Conservation (phyloP, 331 rosid species). For the Cydonia oblonga region DNA sequence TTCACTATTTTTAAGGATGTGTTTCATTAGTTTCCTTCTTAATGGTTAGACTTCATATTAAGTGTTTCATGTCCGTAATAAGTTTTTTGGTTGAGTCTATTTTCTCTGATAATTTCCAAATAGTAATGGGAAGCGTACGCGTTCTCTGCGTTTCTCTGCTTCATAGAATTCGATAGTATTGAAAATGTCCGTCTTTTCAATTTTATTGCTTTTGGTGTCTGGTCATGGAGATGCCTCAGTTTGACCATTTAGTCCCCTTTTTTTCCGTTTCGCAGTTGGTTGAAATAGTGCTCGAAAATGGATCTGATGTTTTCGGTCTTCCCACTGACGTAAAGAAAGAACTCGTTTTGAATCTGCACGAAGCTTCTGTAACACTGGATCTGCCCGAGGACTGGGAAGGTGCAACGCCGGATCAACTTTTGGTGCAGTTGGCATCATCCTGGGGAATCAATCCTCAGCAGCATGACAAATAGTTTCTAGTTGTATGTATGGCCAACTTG, state of each 20-base stretch:
- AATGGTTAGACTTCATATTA: not conserved
- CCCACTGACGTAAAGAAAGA: conserved; percentile 77
- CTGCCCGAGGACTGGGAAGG: conserved; percentile 90
- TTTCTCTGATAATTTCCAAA: not conserved
- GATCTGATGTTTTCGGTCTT: conserved; percentile 60
- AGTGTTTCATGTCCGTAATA: not conserved
- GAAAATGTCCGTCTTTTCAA: not conserved
- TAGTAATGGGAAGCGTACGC: not conserved
- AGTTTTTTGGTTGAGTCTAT: not conserved
- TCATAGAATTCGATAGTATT: not conserved
- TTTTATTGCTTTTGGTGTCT: not conserved
- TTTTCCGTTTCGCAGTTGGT: conserved; percentile 48
- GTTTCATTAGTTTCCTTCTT: not conserved
- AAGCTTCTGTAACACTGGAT: conserved; percentile 61
- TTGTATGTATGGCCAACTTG: not conserved
- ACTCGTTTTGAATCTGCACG: conserved; percentile 65
- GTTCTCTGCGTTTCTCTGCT: too few species aligned
- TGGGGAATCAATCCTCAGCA: conserved; percentile 82
- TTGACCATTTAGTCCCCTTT: not conserved
- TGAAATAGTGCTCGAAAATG: conserved; percentile 67
- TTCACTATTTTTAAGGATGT: not conserved
- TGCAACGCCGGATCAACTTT: conserved; percentile 58
- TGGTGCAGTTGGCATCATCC: conserved; percentile 75
- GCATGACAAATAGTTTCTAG: conserved; percentile 47
- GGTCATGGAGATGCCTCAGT: not conserved